Evolutionary conservation across 2,329 filamentous ascomycete genomes (phyloP).

Genomic region (Parastagonospora avenae): DNA sequence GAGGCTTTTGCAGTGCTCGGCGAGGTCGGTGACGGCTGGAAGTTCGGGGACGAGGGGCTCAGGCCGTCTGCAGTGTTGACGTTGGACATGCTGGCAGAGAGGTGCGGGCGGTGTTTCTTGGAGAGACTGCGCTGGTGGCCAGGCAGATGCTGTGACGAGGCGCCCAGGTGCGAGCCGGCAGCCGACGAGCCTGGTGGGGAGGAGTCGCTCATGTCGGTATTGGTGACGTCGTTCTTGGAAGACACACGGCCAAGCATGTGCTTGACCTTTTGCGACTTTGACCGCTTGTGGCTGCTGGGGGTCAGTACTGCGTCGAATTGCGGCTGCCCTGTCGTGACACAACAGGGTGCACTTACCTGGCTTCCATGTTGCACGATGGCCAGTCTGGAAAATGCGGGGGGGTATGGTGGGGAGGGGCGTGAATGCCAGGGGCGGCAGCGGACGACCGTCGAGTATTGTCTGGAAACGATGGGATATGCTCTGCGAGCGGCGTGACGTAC

Average conservation of each 20-base stretch:
- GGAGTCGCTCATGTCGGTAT: slow-evolving; percentile 16
- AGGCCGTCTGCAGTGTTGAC: slow-evolving; percentile 17
- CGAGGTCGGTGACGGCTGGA: slow-evolving; percentile 26
- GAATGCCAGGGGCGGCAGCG: too few species aligned
- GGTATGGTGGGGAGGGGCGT: too few species aligned
- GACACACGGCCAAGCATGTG: slow-evolving; percentile 44
- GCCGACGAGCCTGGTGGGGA: slow-evolving; percentile 22
- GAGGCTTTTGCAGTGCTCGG: slow-evolving; percentile 42
- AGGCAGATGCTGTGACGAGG: slow-evolving; percentile 32
- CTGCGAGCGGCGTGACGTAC: slow-evolving; percentile 3
- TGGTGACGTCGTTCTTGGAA: slow-evolving; percentile 39
- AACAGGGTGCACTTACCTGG: not conserved
- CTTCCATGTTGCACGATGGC: not conserved
- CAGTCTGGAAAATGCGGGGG: too few species aligned
- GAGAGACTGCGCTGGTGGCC: slow-evolving; percentile 36
- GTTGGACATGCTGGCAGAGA: slow-evolving; percentile 38
- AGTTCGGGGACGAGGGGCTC: slow-evolving; percentile 24
- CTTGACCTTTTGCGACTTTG: slow-evolving; percentile 47
- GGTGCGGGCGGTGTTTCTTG: slow-evolving; percentile 32
- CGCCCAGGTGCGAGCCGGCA: slow-evolving; percentile 24
- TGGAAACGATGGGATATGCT: too few species aligned
- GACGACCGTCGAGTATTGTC: not conserved
- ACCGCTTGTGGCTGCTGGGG: slow-evolving; percentile 48
- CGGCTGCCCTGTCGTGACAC: too few species aligned
- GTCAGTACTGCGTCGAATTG: slow-evolving; percentile 1